Base-by-base conservation (phyloP, 140 eudicot genomes). In the Flaveria floridana region DNA sequence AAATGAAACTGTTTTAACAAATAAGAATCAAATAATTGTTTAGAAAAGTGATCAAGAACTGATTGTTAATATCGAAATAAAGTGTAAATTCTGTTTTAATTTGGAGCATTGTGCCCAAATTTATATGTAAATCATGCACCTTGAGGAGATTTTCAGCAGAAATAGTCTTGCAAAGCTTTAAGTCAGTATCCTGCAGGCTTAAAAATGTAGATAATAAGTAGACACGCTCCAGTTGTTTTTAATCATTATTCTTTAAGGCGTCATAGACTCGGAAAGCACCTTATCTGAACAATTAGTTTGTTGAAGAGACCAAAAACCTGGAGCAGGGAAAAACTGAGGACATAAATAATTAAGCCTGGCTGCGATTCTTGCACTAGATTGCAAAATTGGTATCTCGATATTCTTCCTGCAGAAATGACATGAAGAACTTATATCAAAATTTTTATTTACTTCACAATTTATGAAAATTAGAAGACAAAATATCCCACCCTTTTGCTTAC, bases 91-190 rank as follows among this genome's bases (percentile, higher is more conserved):
- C 14, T 4, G 6, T 48, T 48, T 13, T 18, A 11, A 48, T 14
- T 47, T 48, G 14, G 55, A 11, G 18, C 16, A 48, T 13, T 48
- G 14, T 48, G 55, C 55, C 6, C 20, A 3, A 72, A 4, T 72
- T 34, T 34, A 7, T 10, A 67, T 2, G 8, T 3, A 67, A 39
- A n/a, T 39, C 30, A 14, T 73, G 82, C 76, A 91, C 97, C 96
- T 92, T 92, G 71, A 92, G 88, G 48, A 92, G 97, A 83, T 92
- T 92, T 80, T 92, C 97, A 20, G 97, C 96, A 12, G 88, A 64
- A 66, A 81, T 55, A 23, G 68, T 77, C 48, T 82, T 59, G 65
- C 52, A 74, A 37, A 72, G 78, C 76, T 67, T 76, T 72, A 85
- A 72, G 63, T 65, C 50, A 50, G 84, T 75, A 64, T 28, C 85